A percentile compares a stretch with the other conserved stretches of the same genome.
Conservation (phyloP, 345 rosid species). For the Cochlearia excelsa region DNA sequence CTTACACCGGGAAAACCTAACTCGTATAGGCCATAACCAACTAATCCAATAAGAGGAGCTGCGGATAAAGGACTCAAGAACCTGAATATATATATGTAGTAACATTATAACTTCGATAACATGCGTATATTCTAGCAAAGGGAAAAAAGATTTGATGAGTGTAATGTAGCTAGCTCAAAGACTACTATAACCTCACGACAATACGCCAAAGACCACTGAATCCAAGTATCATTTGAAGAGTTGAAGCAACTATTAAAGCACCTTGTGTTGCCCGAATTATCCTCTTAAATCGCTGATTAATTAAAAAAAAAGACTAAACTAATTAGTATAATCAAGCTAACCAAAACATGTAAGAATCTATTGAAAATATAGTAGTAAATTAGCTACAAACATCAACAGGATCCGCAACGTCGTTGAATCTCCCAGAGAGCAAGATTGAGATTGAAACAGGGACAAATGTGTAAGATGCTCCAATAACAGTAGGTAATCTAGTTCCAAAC, state of each 20-base stretch:
- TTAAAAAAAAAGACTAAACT: not conserved
- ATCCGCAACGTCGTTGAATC: slow-evolving; percentile 57
- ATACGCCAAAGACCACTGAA: slow-evolving; percentile 99
- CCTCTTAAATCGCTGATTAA: slow-evolving; percentile 64
- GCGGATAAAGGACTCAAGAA: slow-evolving; percentile 88
- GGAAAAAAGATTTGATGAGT: slow-evolving; percentile 15
- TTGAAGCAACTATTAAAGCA: slow-evolving; percentile 47
- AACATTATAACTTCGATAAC: not conserved
- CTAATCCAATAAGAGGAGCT: slow-evolving; percentile 85
- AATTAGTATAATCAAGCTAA: too few species aligned
- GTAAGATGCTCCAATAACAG: slow-evolving; percentile 87
- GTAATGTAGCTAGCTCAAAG: slow-evolving; percentile 7
- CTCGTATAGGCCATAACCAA: slow-evolving; percentile 37
- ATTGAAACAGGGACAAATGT: slow-evolving; percentile 90
- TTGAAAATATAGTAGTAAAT: slow-evolving; percentile 9
- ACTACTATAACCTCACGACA: slow-evolving; percentile 60
- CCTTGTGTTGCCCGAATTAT: slow-evolving; percentile 96
- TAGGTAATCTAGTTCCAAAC: slow-evolving; percentile 90
- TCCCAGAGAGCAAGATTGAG: slow-evolving; percentile 86
- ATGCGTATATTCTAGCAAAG: not conserved
- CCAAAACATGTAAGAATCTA: not conserved
- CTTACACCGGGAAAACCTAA: slow-evolving; percentile 96
- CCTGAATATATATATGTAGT: slow-evolving; percentile 41
- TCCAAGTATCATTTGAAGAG: slow-evolving; percentile 78
- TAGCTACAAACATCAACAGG: slow-evolving; percentile 62